Conservation (phyloP, 768 basidiomycete species). For the Boletus barrowsii region DNA sequence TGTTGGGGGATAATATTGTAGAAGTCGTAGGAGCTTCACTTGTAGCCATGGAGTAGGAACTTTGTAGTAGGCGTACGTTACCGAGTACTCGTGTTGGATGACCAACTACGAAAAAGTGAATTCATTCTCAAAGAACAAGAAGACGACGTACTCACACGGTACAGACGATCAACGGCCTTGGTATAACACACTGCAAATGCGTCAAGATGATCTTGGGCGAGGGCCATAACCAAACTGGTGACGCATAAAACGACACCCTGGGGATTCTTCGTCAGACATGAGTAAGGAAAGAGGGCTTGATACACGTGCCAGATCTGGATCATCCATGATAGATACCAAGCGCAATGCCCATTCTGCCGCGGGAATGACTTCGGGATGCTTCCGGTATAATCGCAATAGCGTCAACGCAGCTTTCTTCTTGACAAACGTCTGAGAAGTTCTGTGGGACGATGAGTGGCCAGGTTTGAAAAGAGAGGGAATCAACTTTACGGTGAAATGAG, state of each 20-base stretch:
- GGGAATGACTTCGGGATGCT: conserved; percentile 92
- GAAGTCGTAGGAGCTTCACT: conserved; percentile 86
- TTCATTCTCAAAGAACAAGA: background rate
- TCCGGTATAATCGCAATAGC: conserved; percentile 87
- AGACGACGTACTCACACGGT: conserved; percentile 52
- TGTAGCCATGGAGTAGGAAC: conserved; percentile 98
- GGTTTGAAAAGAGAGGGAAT: conserved; percentile 2
- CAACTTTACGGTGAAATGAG: conserved; percentile 85
- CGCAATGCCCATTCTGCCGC: conserved; percentile 94
- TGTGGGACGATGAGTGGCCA: conserved; percentile 32
- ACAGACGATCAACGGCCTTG: conserved; percentile 87
- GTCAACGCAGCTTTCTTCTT: conserved; percentile 99
- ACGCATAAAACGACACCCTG: conserved; percentile 95
- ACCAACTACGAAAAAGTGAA: conserved; percentile 57
- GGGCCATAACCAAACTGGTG: conserved; percentile 87
- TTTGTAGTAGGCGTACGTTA: conserved; percentile 95
- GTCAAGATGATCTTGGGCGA: conserved; percentile 92
- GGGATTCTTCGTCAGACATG: conserved; percentile 3
- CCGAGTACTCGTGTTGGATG: conserved; percentile 83
- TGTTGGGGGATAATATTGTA: conserved; percentile 95
- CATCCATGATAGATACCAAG: conserved; percentile 95
- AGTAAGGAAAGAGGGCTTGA: background rate
- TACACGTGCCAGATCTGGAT: conserved; percentile 67
- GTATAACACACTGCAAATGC: conserved; percentile 91
- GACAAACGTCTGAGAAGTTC: conserved; percentile 92